Conservation (phyloP, 495 filamentous ascomycete genomes). For the Bombardia bombarda region DNA sequence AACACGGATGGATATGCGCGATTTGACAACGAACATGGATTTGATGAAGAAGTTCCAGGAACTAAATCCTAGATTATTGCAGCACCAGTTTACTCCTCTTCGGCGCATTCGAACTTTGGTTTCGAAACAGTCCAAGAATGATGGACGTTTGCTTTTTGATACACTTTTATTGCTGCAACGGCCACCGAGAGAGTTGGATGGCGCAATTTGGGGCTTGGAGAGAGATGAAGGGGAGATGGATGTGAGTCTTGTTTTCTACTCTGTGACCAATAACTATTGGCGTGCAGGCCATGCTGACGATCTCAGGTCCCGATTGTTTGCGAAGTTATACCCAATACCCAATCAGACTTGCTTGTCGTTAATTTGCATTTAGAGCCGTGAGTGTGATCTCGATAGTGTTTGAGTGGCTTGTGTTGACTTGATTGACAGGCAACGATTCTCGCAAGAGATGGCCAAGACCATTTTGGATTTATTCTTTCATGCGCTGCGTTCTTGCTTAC, state of each 20-base stretch:
- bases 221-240: conserved; percentile 70
- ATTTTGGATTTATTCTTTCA: conserved; percentile 42
- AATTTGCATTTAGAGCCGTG: conserved; percentile 20
- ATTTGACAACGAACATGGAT: conserved; percentile 37
- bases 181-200: conserved; percentile 39
- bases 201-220: conserved; percentile 54
- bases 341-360: conserved; percentile 12
- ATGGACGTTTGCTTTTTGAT: conserved; percentile 53
- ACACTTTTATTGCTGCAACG: conserved; percentile 69
- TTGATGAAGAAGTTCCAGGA: conserved; percentile 46
- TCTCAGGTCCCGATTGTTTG: conserved; percentile 53
- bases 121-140: conserved; percentile 5
- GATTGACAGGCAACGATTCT: conserved; percentile 32
- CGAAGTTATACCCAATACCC: conserved; percentile 48
- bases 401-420: not conserved
- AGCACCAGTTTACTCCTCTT: conserved; percentile 62
- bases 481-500: conserved; percentile 27
- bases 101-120: conserved; percentile 49
- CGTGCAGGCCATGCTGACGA: not conserved
- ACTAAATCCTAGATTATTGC: conserved; percentile 48
- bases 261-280: not conserved
- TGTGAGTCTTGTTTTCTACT: conserved; percentile 27
- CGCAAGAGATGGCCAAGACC: conserved; percentile 25
- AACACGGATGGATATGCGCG: conserved; percentile 49
- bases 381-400: conserved; percentile 12